phyloP scores from a whole-genome alignment of 2,329 filamentous ascomycete genomes.

The Drechslerella dactyloides region DNA sequence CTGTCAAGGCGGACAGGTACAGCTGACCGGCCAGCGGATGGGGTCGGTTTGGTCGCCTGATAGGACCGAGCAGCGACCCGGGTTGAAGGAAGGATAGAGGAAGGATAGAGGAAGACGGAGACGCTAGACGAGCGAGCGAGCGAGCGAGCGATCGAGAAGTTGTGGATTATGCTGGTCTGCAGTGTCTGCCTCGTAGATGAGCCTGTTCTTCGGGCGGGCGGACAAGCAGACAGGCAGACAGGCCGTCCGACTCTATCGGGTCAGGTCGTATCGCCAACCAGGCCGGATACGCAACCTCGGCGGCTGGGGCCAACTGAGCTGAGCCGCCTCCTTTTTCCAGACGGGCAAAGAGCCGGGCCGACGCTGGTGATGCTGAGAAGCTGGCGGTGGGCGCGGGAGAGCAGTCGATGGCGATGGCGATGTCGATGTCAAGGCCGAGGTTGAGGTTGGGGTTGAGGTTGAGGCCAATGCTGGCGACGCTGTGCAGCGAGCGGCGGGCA shows the following conservation, averaged over 20 bases:
- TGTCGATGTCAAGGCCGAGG: background rate
- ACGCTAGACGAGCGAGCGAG: too few relatives aligned
- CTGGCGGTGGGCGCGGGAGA: background rate
- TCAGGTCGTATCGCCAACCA: background rate
- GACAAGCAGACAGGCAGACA: conserved; percentile 9
- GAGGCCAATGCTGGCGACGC: background rate
- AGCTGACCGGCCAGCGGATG: conserved; percentile 1
- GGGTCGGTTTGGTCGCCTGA: conserved; percentile 1
- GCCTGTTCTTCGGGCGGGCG: background rate
- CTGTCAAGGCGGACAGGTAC: conserved; percentile 1
- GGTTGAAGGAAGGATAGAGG: background rate
- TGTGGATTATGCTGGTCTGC: background rate
- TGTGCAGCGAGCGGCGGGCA: conserved; percentile 2
- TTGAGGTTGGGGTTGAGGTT: background rate
- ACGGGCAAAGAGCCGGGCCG: background rate
- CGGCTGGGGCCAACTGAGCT: background rate
- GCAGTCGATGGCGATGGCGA: background rate
- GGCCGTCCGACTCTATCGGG: background rate
- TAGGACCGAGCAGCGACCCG: background rate
- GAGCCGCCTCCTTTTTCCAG: conserved; percentile 3
- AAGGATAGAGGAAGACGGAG: too few relatives aligned
- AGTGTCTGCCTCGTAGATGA: background rate
- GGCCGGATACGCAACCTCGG: background rate
- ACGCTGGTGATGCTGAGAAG: background rate
- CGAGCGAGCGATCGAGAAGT: background rate